phyloP scores from a whole-genome alignment of 768 basidiomycete genomes.

The Russula compacta region DNA sequence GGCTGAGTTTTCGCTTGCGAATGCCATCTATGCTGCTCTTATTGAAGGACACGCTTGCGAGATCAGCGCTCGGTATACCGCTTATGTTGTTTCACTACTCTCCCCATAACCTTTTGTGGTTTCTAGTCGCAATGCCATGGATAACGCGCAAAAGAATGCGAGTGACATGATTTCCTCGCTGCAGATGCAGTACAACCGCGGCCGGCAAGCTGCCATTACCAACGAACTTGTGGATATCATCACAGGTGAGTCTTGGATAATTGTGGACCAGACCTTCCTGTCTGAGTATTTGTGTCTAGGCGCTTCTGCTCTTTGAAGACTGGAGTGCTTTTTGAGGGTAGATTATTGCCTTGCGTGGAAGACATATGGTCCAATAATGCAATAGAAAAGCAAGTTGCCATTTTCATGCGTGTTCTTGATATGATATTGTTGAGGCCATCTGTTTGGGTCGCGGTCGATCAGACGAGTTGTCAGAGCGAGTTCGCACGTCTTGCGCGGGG shows the following conservation, averaged over 20 bases:
- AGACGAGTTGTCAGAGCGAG: background rate
- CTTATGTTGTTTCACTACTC: background rate
- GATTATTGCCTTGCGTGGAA: conserved; percentile 8
- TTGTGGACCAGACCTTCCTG: background rate
- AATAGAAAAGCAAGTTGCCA: conserved; percentile 13
- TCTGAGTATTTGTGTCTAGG: conserved; percentile 25
- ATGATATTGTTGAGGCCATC: background rate
- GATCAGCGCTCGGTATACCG: conserved; percentile 69
- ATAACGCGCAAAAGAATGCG: conserved; percentile 99
- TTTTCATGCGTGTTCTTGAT: background rate
- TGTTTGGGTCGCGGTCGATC: background rate
- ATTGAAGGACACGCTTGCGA: conserved; percentile 95
- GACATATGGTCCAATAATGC: conserved; percentile 1
- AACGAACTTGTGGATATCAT: conserved; percentile 92
- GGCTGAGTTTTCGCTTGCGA: conserved; percentile 91
- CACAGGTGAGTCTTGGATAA: conserved; percentile 48
- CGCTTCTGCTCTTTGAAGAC: conserved; percentile 39
- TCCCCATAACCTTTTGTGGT: conserved; percentile 1
- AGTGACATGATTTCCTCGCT: conserved; percentile 81
- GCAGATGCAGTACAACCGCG: conserved; percentile 96
- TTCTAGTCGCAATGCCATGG: conserved; percentile 92
- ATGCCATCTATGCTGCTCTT: conserved; percentile 90
- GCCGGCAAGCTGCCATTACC: conserved; percentile 95
- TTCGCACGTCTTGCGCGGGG: background rate
- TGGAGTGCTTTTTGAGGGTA: background rate